Evolutionary conservation across 495 filamentous ascomycete species (phyloP), one percentile per base, ranked within the genome.

Genomic region (Tuber borchii): DNA sequence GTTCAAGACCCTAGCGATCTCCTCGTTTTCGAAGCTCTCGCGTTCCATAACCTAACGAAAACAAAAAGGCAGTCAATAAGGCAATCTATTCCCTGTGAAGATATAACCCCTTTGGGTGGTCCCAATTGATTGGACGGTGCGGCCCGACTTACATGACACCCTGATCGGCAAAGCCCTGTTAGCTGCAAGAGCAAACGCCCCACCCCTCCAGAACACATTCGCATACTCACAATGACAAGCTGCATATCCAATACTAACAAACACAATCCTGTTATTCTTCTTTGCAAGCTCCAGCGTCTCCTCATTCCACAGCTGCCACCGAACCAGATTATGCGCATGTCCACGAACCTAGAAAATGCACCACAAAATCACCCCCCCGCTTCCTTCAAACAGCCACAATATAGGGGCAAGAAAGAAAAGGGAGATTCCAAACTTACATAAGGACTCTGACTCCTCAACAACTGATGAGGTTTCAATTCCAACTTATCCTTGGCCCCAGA

Each of bases 191-290:
- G 39, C 37, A 34, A 65, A 73, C 39, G 34, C 45, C 26, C 45
- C 70, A 6, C 10, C 45, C 44, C 12, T 69, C 39, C 42, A 48
- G 31, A 75, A 26, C 39, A 73, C 71, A 71, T 56, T 51, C 43
- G 44, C 40, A 39, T 79, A 79, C 91, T 80, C 84, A 95, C 94
- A 95, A 84, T 99, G 96, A 85, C 95, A 97, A 45, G 95, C 94
- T 2, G 92, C 91, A 85, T 97, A 98, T 39, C 95, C 95, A 82
- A 98, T 97, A 83, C 94, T 97, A 74, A 98, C 87, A 83, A 97
- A 98, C 46, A 99, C 88, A 73, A 97, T 87, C 76, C 91, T 91
- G 83, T 98, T 95, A 79, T 92, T 87, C 74, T 87, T 89, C 84
- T 88, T 90, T 16, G 96, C 95, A 72, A 93, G 87, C 72, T 85